Evolutionary conservation across 2,329 filamentous ascomycete genomes (phyloP).

Genomic region (Myriangium duriaei): DNA sequence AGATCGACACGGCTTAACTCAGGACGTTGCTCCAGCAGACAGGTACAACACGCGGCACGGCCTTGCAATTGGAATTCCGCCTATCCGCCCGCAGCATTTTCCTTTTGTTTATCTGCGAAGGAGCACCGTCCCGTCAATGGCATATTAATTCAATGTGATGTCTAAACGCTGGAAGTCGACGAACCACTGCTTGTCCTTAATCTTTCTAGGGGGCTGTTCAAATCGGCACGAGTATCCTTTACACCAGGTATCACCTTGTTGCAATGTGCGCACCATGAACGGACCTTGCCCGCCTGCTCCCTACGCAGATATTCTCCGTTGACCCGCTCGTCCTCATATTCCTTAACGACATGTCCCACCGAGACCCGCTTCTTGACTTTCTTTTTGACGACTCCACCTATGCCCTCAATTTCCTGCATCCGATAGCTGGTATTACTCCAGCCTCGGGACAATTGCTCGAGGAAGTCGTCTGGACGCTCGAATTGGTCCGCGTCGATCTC

Average conservation of each 20-base stretch:
- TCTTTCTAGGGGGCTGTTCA: slow-evolving; percentile 2
- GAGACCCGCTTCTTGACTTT: slow-evolving; percentile 73
- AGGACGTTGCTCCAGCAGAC: too few species aligned
- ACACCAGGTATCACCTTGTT: slow-evolving; percentile 56
- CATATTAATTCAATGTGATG: neutral
- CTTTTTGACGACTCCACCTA: slow-evolving; percentile 77
- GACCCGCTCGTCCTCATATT: slow-evolving; percentile 67
- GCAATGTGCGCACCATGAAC: slow-evolving; percentile 93
- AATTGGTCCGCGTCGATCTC: slow-evolving; percentile 74
- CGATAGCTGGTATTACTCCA: slow-evolving; percentile 60
- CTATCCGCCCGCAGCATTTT: too few species aligned
- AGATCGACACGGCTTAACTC: slow-evolving; percentile 8
- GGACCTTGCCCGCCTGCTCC: slow-evolving; percentile 54
- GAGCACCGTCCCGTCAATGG: too few species aligned
- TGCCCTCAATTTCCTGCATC: slow-evolving; percentile 80
- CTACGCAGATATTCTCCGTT: slow-evolving; percentile 53
- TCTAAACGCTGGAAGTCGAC: slow-evolving; percentile 3
- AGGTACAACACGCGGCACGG: too few species aligned
- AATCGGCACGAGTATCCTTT: slow-evolving; percentile 25
- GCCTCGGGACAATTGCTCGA: slow-evolving; percentile 21
- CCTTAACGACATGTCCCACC: slow-evolving; percentile 73
- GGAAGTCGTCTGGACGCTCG: slow-evolving; percentile 21
- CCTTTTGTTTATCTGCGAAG: too few species aligned
- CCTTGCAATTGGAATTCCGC: too few species aligned
- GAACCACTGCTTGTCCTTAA: slow-evolving; percentile 4